Conservation (phyloP, 1,139 yeast genomes). For the Zygoascus sp. region DNA sequence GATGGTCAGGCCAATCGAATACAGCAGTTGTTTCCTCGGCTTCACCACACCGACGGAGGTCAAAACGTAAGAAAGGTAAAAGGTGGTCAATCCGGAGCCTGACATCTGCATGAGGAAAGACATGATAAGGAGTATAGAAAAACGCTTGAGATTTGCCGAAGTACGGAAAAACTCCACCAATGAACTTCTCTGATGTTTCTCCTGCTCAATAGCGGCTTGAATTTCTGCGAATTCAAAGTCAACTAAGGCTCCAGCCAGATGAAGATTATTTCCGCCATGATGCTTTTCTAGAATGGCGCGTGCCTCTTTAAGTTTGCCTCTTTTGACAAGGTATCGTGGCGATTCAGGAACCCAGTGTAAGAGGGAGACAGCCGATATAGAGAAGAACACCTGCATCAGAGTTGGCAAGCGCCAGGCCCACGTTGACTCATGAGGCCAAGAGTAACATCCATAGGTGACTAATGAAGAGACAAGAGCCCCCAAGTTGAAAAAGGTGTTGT, state of each 20-base stretch:
- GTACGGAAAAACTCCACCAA: slow-evolving; percentile 38
- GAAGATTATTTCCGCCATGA: slow-evolving; percentile 28
- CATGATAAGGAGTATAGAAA: slow-evolving; percentile 34
- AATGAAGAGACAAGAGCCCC: slow-evolving; percentile 15
- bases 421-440: slow-evolving; percentile 23
- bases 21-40: slow-evolving; percentile 10
- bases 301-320: slow-evolving; percentile 39
- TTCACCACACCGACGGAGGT: slow-evolving; percentile 14
- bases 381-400: slow-evolving; percentile 39
- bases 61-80: slow-evolving; percentile 14
- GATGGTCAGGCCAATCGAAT: slow-evolving; percentile 39
- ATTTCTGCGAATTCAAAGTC: slow-evolving; percentile 26
- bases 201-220: slow-evolving; percentile 20
- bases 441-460: slow-evolving; percentile 15
- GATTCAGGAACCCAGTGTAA: slow-evolving; percentile 45
- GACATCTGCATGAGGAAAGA: slow-evolving; percentile 13
- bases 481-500: slow-evolving; percentile 13
- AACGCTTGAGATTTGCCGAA: slow-evolving; percentile 38
- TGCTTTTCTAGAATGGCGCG: slow-evolving; percentile 26
- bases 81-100: slow-evolving; percentile 15
- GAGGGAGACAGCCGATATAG: slow-evolving; percentile 31
- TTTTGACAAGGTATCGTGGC: slow-evolving; percentile 50
- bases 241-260: slow-evolving; percentile 18
- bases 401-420: slow-evolving; percentile 46
- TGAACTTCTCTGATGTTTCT: slow-evolving; percentile 15